Evolutionary conservation across 1,284 basidiomycete genomes (phyloP).

Genomic region (Megacollybia platyphylla): DNA sequence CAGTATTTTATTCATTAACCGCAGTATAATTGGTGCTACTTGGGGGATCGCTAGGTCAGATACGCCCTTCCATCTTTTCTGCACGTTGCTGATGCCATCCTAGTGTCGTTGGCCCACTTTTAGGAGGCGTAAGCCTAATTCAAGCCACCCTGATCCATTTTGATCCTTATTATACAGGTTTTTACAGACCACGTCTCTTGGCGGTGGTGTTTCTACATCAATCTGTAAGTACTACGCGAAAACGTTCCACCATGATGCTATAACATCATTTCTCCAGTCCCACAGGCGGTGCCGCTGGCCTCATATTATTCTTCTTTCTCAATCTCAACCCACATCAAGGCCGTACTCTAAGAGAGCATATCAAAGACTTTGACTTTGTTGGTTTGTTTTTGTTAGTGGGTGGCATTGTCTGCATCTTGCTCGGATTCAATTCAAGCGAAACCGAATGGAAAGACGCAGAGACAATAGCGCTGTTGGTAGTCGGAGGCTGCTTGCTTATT

Average conservation of each 20-base stretch:
- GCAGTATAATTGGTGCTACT: constrained; percentile 54
- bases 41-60: constrained; percentile 64
- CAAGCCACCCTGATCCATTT: neutral
- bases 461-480: constrained; percentile 63
- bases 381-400: constrained; percentile 62
- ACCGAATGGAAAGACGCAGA: constrained; percentile 36
- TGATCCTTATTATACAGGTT: constrained; percentile 19
- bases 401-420: constrained; percentile 63
- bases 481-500: constrained; percentile 53
- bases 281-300: constrained; percentile 63
- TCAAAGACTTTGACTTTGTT: constrained; percentile 63
- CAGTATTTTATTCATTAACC: too few species aligned
- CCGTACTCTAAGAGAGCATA: constrained; percentile 43
- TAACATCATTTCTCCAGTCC: constrained; percentile 31
- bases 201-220: constrained; percentile 75
- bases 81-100: constrained; percentile 2
- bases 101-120: constrained; percentile 65
- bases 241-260: neutral
- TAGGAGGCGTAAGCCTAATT: constrained; percentile 47
- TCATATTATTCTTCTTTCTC: constrained; percentile 67
- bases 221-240: constrained; percentile 27
- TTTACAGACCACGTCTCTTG: constrained; percentile 64
- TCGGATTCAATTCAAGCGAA: constrained; percentile 76
- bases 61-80: neutral
- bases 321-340: constrained; percentile 68